Conservation (phyloP, 2,329 filamentous ascomycete genomes). For the Pestalotiopsis sp. region DNA sequence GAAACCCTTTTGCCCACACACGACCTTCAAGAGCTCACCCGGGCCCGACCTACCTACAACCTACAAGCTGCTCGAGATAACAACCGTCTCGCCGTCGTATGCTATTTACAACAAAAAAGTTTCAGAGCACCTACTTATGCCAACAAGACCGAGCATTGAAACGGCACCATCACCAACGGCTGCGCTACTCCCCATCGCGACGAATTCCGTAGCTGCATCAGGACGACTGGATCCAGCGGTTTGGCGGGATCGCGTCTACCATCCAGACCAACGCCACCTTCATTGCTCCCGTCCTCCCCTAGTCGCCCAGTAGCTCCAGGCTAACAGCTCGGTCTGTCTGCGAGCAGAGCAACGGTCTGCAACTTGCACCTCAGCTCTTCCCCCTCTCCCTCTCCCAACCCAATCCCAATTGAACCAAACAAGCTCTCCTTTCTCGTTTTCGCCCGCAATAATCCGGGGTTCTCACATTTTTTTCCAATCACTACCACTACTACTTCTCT, state of each 20-base stretch:
- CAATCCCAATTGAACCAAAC: background rate
- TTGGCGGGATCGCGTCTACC: constrained; percentile 9
- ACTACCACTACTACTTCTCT: background rate
- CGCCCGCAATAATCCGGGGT: background rate
- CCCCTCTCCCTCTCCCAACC: background rate
- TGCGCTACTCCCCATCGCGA: background rate
- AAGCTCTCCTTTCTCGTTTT: background rate
- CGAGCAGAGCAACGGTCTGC: constrained; percentile 1
- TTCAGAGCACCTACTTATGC: background rate
- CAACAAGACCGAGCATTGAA: background rate
- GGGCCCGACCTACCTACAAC: no score
- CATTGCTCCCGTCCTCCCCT: constrained; percentile 12
- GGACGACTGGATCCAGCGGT: background rate
- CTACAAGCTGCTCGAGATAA: no score
- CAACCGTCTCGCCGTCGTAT: no score
- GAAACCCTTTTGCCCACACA: no score
- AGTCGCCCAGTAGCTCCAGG: constrained; percentile 3
- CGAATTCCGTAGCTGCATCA: background rate
- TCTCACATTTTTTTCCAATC: background rate
- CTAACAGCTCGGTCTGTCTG: constrained; percentile 1
- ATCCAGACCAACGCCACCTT: constrained; percentile 11
- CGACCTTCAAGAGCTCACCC: no score
- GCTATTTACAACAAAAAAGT: no score
- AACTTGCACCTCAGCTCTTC: background rate
- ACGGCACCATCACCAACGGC: background rate